Evolutionary conservation across 805 yeast species (phyloP), one percentile per base, ranked within the genome.

Genomic region (Yamadazyma olivae): DNA sequence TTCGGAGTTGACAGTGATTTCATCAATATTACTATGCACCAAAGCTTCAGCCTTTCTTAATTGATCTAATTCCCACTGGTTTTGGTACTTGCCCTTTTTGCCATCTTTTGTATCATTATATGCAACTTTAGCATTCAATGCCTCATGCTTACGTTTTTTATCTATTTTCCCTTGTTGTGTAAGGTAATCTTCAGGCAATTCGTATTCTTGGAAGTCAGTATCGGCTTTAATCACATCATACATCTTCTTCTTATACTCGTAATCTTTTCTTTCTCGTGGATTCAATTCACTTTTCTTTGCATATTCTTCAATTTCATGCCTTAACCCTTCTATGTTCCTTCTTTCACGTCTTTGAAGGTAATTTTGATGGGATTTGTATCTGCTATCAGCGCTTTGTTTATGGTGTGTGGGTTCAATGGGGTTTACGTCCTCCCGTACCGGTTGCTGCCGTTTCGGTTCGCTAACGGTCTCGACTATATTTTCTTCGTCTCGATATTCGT

Each of bases 121-220:
- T 4, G 17, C 19, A 10, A 37, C 14, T 17, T 36, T 40, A 27
- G 39, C 34, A 33, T 40, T 38, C 8, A 85, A 60, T 2, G 66
- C 67, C 2, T 67, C 71, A 33, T 69, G 71, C 51, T 82, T 83
- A 18, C 80, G 56, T 43, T 72, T 71, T 16, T 65, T 59, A 43
- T 80, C 85, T 8, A 76, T 58, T 28, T 68, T 67, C 2, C 83
- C 82, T 12, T 67, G 64, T 10, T 64, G 66, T 2, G 72, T 74
- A n/a, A 71, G 41, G 42, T 72, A 71, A 33, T 79, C 87, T 24
- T 74, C 76, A 2, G 85, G 88, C 13, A 82, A 44, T 15, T 62
- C 54, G 43, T 78, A 83, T 19, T 39, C 43, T 22, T 30, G 32
- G 8, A 28, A 31, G 8, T 36, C 23, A n/a, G 34, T 38, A 5